Evolutionary conservation across 1,284 basidiomycete genomes (phyloP).

Genomic region (Trametes sp.): DNA sequence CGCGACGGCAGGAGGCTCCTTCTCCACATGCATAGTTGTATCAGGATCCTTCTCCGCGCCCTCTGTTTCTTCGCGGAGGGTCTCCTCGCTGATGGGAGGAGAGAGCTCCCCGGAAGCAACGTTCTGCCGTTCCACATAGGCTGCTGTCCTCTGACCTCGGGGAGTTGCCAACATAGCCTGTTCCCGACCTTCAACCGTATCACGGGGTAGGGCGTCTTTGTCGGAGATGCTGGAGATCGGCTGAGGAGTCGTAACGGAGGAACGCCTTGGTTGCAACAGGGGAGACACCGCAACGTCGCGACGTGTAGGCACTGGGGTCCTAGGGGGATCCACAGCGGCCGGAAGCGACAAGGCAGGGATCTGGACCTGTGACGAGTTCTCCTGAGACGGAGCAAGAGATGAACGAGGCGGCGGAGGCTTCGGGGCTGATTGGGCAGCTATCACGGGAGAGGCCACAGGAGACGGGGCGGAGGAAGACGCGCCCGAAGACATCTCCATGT

Average conservation of each 20-base stretch:
- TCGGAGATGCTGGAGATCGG: background rate
- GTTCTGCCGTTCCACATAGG: slow-evolving; percentile 14
- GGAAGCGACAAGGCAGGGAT: background rate
- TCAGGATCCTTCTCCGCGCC: slow-evolving; percentile 20
- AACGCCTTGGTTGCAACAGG: background rate
- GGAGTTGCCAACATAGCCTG: background rate
- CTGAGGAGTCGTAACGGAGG: background rate
- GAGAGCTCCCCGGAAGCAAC: slow-evolving; percentile 27
- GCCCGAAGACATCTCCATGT: slow-evolving; percentile 37
- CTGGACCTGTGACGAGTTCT: background rate
- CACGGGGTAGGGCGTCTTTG: background rate
- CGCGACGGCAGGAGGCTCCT: background rate
- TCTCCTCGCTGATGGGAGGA: slow-evolving; percentile 29
- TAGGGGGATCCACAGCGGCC: background rate
- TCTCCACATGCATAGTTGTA: slow-evolving; percentile 1
- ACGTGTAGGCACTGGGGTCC: background rate
- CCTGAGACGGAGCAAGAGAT: background rate
- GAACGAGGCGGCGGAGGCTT: background rate
- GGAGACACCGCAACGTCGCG: slow-evolving; percentile 16
- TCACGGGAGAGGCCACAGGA: background rate
- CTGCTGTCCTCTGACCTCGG: background rate
- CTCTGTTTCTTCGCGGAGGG: slow-evolving; percentile 27
- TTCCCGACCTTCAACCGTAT: background rate
- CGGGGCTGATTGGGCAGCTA: background rate
- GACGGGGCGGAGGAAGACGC: slow-evolving; percentile 22